These are phyloP conservation scores for Fragilaria crotonensis DNA, from an alignment of 108 stramenopile species.

Conservation along the genomic window DNA sequence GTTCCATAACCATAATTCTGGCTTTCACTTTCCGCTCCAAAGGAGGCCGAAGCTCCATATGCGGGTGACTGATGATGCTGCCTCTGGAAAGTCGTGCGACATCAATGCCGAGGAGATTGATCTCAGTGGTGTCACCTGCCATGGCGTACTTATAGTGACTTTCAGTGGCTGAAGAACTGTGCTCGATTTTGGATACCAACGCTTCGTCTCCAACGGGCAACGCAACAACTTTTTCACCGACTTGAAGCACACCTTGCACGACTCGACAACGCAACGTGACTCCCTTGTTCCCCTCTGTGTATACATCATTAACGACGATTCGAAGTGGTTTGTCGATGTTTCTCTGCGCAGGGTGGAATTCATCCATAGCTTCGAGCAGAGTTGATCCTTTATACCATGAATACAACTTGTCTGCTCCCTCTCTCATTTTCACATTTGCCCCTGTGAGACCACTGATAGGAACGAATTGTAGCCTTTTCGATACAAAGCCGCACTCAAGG, in stretches of 20 bases:
- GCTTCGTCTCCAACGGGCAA: conserved; percentile 80
- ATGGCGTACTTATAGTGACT: conserved; percentile 30
- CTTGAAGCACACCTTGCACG: conserved; percentile 66
- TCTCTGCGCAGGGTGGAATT: conserved; percentile 71
- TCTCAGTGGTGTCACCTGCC: conserved; percentile 87
- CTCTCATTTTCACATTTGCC: conserved; percentile 88
- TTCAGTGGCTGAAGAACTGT: conserved; percentile 22
- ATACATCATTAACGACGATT: conserved; percentile 88
- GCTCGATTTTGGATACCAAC: conserved; percentile 52
- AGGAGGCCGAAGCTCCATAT: conserved; percentile 39
- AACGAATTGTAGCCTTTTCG: conserved; percentile 80
- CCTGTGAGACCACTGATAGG: conserved; percentile 95
- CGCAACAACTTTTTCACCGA: conserved; percentile 59
- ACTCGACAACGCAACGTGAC: conserved; percentile 65
- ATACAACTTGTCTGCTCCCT: conserved; percentile 45
- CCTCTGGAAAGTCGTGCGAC: conserved; percentile 63
- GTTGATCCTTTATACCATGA: conserved; percentile 93
- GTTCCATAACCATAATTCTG: conserved; percentile 91
- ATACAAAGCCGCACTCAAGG: conserved; percentile 65
- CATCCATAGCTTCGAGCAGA: conserved; percentile 92
- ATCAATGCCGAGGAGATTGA: conserved; percentile 69
- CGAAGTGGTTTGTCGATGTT: conserved; percentile 85
- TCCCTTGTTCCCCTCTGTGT: conserved; percentile 66
- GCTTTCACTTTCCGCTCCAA: conserved; percentile 68
- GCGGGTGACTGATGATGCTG: conserved; percentile 63